phyloP scores from a whole-genome alignment of 2,329 filamentous ascomycete species.

The Metarhizium album region DNA sequence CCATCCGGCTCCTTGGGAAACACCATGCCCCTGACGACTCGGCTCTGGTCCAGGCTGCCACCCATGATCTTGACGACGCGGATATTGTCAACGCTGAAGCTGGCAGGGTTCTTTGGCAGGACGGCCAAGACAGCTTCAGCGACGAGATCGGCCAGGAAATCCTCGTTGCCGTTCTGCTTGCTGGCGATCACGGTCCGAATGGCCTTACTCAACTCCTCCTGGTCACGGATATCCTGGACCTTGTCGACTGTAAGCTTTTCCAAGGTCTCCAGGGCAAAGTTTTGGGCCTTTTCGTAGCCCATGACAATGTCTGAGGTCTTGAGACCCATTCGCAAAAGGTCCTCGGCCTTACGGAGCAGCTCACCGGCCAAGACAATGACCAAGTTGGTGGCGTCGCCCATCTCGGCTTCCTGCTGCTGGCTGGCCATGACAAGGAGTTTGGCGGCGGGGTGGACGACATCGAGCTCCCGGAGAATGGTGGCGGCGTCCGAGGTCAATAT shows the following conservation, averaged over 20 bases:
- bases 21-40: constrained; percentile 95
- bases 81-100: constrained; percentile 99
- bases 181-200: constrained; percentile 90
- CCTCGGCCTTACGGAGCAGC: constrained; percentile 92
- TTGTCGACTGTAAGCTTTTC: constrained; percentile 88
- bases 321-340: constrained; percentile 88
- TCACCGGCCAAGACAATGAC: constrained; percentile 95
- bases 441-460: constrained; percentile 94
- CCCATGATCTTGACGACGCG: constrained; percentile 99
- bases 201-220: constrained; percentile 83
- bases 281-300: constrained; percentile 91
- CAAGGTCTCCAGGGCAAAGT: constrained; percentile 72
- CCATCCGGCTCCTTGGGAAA: constrained; percentile 94
- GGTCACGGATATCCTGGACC: constrained; percentile 71
- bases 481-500: constrained; percentile 96
- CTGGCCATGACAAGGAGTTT: constrained; percentile 98
- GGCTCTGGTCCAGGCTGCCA: constrained; percentile 85
- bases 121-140: constrained; percentile 78
- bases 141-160: constrained; percentile 75
- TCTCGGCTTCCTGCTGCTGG: constrained; percentile 97
- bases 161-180: constrained; percentile 92
- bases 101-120: constrained; percentile 84
- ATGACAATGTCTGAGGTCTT: constrained; percentile 97
- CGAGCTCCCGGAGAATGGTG: constrained; percentile 92
- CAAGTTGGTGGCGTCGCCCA: constrained; percentile 96